phyloP scores from a whole-genome alignment of 1,139 yeast genomes.

The Blastobotrys ciferrii region DNA sequence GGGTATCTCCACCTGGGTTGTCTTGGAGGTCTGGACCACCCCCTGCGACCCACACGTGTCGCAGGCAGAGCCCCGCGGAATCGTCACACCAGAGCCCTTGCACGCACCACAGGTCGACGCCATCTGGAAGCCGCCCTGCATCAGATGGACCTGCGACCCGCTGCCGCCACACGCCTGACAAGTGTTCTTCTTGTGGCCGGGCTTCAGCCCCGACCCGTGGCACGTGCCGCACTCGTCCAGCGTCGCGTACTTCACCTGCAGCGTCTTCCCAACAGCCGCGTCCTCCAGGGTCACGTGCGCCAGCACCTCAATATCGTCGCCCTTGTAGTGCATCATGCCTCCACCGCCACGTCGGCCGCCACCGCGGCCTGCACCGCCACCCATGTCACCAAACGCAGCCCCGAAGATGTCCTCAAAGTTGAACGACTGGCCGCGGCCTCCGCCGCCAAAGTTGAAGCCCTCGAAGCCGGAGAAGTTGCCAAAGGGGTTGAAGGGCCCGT shows the following conservation, averaged over 20 bases:
- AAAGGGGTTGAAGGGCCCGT: constrained; percentile 39
- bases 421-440: constrained; percentile 41
- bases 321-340: constrained; percentile 70
- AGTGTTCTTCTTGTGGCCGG: constrained; percentile 71
- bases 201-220: constrained; percentile 78
- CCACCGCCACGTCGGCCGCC: constrained; percentile 31
- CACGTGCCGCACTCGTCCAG: constrained; percentile 78
- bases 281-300: constrained; percentile 79
- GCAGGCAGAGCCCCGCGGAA: constrained; percentile 71
- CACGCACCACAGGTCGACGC: constrained; percentile 87
- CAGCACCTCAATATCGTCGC: constrained; percentile 83
- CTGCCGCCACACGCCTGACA: constrained; percentile 92
- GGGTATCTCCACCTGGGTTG: constrained; percentile 79
- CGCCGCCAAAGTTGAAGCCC: constrained; percentile 56
- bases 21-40: constrained; percentile 63
- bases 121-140: constrained; percentile 96
- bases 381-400: constrained; percentile 52
- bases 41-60: constrained; percentile 85
- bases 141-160: constrained; percentile 81
- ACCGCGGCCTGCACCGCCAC: constrained; percentile 36
- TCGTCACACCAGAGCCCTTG: constrained; percentile 82
- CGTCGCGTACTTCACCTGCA: constrained; percentile 67
- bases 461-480: constrained; percentile 39
- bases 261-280: constrained; percentile 74
- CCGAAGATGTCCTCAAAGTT: constrained; percentile 89